Evolutionary conservation across 352 stramenopile genomes (phyloP).

Genomic region (Phytopythium helicoides): DNA sequence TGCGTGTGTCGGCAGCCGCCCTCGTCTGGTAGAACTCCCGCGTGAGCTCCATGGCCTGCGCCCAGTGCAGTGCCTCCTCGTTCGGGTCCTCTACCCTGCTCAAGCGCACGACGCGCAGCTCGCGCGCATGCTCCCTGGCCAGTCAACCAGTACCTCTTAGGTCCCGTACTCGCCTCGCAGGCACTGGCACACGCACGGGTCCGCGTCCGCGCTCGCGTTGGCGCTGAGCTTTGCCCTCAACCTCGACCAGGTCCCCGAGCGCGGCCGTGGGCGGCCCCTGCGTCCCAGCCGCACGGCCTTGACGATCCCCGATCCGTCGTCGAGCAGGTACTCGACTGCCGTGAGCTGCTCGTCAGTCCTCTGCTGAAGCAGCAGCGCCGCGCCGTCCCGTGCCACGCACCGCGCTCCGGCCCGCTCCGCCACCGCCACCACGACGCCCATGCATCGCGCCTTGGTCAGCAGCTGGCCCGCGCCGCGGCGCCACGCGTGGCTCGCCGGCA

Average conservation of each 20-base stretch:
- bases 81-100: constrained; percentile 57
- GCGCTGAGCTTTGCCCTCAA: constrained; percentile 76
- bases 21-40: constrained; percentile 29
- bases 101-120: constrained; percentile 59
- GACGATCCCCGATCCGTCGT: constrained; percentile 69
- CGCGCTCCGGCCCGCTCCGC: constrained; percentile 47
- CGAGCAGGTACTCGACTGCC: constrained; percentile 67
- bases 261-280: neutral
- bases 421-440: constrained; percentile 59
- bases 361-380: neutral
- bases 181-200: constrained; percentile 21
- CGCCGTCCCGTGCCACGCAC: constrained; percentile 18
- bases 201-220: constrained; percentile 29
- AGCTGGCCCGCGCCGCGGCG: constrained; percentile 27
- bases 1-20: neutral
- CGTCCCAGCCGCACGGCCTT: constrained; percentile 53
- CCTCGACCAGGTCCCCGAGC: constrained; percentile 70
- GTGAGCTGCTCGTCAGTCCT: neutral
- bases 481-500: constrained; percentile 64
- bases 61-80: constrained; percentile 75
- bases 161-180: too few relatives aligned
- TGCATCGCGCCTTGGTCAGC: constrained; percentile 67
- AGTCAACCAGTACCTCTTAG: too few relatives aligned
- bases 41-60: constrained; percentile 46
- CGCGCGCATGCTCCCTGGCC: constrained; percentile 28